These are phyloP conservation scores for Auriscalpium microsporum DNA, from an alignment of 768 basidiomycete genomes.

Conservation along the genomic window DNA sequence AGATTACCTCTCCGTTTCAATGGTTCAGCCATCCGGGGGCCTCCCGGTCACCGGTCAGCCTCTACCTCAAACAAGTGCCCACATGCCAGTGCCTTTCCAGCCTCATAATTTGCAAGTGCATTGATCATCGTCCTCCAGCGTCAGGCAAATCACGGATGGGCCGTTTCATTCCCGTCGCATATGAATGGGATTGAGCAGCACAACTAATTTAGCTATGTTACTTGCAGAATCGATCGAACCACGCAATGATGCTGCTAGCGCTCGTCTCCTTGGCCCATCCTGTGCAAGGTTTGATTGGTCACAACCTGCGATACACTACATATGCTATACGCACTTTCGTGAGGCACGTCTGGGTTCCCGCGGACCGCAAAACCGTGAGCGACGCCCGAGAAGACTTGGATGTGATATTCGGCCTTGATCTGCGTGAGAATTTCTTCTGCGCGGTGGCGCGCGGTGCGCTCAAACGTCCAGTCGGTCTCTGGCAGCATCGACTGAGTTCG, in stretches of 20 bases:
- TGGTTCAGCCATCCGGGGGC: too few relatives aligned
- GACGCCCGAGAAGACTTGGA: background rate
- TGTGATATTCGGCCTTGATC: background rate
- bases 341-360: background rate
- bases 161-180: too few relatives aligned
- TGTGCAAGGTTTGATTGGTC: background rate
- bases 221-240: background rate
- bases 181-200: too few relatives aligned
- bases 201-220: background rate
- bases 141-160: too few relatives aligned
- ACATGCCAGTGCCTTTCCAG: too few relatives aligned
- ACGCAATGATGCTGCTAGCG: background rate
- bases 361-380: background rate
- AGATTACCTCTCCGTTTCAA: too few relatives aligned
- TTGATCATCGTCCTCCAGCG: too few relatives aligned
- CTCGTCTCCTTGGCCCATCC: slow-evolving; percentile 5
- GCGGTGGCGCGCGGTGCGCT: background rate
- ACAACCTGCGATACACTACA: background rate
- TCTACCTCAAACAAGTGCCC: too few relatives aligned
- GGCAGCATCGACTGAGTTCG: background rate
- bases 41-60: too few relatives aligned
- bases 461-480: background rate
- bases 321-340: background rate
- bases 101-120: too few relatives aligned
- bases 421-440: background rate